phyloP scores from a whole-genome alignment of 2,329 filamentous ascomycete genomes.

The Aspergillus viridinutans region DNA sequence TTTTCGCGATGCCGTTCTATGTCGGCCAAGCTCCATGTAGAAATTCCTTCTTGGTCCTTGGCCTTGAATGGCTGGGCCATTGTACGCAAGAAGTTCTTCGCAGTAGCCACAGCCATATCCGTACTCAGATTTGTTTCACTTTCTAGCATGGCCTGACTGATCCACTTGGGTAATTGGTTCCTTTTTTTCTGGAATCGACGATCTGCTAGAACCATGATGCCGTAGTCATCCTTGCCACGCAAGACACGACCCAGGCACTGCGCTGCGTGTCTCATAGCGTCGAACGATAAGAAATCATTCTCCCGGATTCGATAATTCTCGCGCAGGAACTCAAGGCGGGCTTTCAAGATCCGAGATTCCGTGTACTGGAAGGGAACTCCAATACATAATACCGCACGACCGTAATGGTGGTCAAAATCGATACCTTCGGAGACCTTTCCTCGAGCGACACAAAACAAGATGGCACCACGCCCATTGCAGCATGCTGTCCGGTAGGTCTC shows the following conservation, averaged over 20 bases:
- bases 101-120: constrained; percentile 86
- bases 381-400: constrained; percentile 90
- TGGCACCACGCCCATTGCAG: constrained; percentile 90
- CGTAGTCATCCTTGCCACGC: constrained; percentile 96
- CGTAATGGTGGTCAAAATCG: constrained; percentile 98
- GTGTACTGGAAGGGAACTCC: constrained; percentile 99
- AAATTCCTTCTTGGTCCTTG: constrained; percentile 84
- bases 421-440: constrained; percentile 98
- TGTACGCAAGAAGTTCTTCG: constrained; percentile 80
- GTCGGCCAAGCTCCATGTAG: constrained; percentile 82
- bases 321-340: constrained; percentile 88
- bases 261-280: constrained; percentile 97
- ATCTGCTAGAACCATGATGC: constrained; percentile 98
- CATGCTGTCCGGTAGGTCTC: constrained; percentile 97
- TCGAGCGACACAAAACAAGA: constrained; percentile 89
- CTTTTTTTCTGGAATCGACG: constrained; percentile 90
- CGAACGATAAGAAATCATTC: constrained; percentile 96
- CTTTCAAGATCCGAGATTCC: constrained; percentile 93
- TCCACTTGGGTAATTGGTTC: constrained; percentile 91
- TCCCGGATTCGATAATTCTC: constrained; percentile 96
- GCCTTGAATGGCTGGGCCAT: constrained; percentile 89
- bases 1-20: constrained; percentile 65
- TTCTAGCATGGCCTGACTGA: constrained; percentile 79
- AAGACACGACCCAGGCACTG: constrained; percentile 94
- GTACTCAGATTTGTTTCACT: constrained; percentile 87